Base-by-base conservation (phyloP, 768 basidiomycete genomes). In the Suillus discolor region DNA sequence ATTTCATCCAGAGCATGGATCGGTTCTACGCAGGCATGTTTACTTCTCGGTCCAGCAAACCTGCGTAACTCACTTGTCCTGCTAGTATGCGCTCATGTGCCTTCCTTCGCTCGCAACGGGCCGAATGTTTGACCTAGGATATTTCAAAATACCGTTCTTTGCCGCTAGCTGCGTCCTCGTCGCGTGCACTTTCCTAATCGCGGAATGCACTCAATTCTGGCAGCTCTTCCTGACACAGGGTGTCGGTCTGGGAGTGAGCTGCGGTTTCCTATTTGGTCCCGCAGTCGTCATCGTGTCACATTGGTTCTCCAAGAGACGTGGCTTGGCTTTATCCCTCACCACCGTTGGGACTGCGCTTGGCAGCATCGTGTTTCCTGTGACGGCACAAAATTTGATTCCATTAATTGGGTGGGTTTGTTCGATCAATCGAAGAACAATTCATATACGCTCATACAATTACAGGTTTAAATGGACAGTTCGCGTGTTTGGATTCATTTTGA, bases 381-480 rank as follows among this genome's bases (percentile, higher is more conserved):
- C 81, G 11, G 82, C 85, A 5, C 85, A 83, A 55, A 84, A 82
- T 45, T 78, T 92, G 28, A 79, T 91, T 53, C 76, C 79, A 0
- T 66, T 74, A 62, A 81, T 90, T 4, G 88, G 89, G 89, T 86
- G 88, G 88, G 89, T 86, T 72, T 16, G 83, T 79, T 6, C 15
- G 15, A 28, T 4, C 39, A n/a, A 45, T 39, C 9, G 18, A 20
- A 18, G 3, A 11, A 15, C 11, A 44, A 31, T 28, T 59, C 3
- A 13, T 7, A 25, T 41, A 16, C 4, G 15, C 54, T 20, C 54
- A 64, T 13, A 4, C 57, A 4, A 8, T 23, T 15, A 15, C 55
- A 92, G 91, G 20, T 93, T 93, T 74, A 79, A 80, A 67, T 93
- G 92, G 92, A 91, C 91, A 0, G 85, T 90, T 81, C 82, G 92